Conservation (phyloP, 2,329 filamentous ascomycete species). For the Aspergillus tanneri region DNA sequence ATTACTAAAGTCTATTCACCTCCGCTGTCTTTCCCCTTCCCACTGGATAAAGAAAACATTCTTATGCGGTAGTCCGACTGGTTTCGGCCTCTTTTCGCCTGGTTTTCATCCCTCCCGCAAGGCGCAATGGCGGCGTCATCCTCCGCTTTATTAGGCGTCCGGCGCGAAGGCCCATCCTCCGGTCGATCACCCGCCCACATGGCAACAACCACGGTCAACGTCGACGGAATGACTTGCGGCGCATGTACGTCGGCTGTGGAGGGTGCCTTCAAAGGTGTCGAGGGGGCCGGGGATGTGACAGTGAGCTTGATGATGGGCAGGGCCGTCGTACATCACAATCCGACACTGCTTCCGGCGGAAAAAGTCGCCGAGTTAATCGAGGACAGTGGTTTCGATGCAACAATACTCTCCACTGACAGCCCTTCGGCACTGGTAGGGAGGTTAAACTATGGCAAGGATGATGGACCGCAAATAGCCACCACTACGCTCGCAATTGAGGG, state of each 20-base stretch:
- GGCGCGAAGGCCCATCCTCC: conserved; percentile 13
- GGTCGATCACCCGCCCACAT: conserved; percentile 57
- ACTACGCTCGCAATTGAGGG: conserved; percentile 79
- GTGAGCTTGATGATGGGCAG: conserved; percentile 94
- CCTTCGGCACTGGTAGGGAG: conserved; percentile 52
- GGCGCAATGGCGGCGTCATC: conserved; percentile 21
- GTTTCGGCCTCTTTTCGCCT: conserved; percentile 14
- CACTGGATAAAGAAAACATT: conserved; percentile 3
- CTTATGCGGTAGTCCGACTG: conserved; percentile 19
- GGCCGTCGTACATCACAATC: conserved; percentile 90
- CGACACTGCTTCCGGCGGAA: conserved; percentile 69
- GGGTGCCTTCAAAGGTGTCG: conserved; percentile 77
- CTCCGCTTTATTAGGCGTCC: conserved; percentile 20
- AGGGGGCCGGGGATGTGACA: conserved; percentile 81
- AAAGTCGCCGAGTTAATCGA: conserved; percentile 82
- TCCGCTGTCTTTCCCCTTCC: background rate
- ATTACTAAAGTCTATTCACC: background rate
- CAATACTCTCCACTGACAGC: conserved; percentile 79
- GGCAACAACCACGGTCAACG: conserved; percentile 85
- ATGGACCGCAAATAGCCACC: conserved; percentile 48
- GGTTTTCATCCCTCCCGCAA: conserved; percentile 15
- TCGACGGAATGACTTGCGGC: conserved; percentile 86
- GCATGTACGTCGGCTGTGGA: conserved; percentile 96
- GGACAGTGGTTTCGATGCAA: conserved; percentile 86
- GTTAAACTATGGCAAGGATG: conserved; percentile 35